These are phyloP conservation scores for Discostella pseudostelligera DNA, from an alignment of 108 stramenopile species.

Conservation along the genomic window DNA sequence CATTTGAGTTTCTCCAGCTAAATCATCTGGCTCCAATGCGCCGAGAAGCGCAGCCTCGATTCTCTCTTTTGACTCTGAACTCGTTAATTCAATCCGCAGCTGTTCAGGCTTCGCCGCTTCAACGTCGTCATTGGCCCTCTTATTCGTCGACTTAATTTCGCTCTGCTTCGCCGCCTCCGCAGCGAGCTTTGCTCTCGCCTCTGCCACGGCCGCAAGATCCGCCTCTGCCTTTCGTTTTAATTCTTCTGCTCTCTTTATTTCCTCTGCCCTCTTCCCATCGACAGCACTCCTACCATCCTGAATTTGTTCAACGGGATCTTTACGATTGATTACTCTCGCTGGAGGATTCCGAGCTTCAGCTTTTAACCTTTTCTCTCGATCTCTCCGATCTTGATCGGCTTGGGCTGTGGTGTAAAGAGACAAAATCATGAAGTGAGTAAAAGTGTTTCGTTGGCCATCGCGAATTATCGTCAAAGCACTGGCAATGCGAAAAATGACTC, in stretches of 20 bases:
- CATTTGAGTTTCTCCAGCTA: neutral
- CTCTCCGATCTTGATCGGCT: slow-evolving; percentile 14
- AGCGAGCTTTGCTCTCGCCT: slow-evolving; percentile 1
- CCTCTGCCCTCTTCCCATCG: slow-evolving; percentile 2
- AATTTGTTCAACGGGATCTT: neutral
- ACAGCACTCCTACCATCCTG: neutral
- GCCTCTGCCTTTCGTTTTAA: slow-evolving; percentile 10
- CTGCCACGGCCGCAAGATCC: slow-evolving; percentile 8
- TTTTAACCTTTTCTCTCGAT: slow-evolving; percentile 4
- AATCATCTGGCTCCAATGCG: slow-evolving; percentile 1
- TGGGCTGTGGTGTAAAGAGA: slow-evolving; percentile 5
- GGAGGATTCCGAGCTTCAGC: slow-evolving; percentile 10
- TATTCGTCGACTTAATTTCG: neutral
- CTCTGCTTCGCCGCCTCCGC: slow-evolving; percentile 6
- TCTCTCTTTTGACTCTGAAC: slow-evolving; percentile 2
- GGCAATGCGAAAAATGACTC: neutral
- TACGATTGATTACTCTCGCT: slow-evolving; percentile 2
- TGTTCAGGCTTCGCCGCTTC: slow-evolving; percentile 1
- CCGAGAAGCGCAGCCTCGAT: slow-evolving; percentile 8
- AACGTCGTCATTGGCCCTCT: neutral
- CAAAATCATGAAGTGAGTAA: neutral
- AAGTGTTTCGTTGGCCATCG: neutral
- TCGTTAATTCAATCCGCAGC: neutral
- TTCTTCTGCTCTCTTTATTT: slow-evolving; percentile 7
- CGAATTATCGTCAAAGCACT: neutral